phyloP scores from a whole-genome alignment of 495 filamentous ascomycete species.

The Jackrogersella minutella region DNA sequence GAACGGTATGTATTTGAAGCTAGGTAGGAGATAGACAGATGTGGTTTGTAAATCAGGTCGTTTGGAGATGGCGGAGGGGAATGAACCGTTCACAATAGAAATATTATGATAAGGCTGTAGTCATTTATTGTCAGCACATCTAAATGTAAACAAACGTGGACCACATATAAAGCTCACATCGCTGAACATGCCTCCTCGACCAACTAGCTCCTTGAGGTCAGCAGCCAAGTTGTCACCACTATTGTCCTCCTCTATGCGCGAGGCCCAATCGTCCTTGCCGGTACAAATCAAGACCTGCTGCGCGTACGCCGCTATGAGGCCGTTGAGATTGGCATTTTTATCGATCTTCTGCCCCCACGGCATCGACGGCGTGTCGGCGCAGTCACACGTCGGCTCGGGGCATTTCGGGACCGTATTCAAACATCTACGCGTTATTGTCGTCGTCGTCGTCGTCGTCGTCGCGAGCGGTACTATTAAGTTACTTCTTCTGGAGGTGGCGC shows the following conservation, averaged over 20 bases:
- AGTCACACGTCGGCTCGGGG: conserved; percentile 75
- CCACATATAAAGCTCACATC: conserved; percentile 68
- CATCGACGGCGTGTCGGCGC: conserved; percentile 68
- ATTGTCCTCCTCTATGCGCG: conserved; percentile 66
- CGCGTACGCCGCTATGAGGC: conserved; percentile 79
- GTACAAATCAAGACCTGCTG: conserved; percentile 87
- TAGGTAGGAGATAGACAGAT: conserved; percentile 77
- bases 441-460: background rate
- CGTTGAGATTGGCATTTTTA: conserved; percentile 68
- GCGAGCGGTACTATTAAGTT: background rate
- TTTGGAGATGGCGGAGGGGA: conserved; percentile 57
- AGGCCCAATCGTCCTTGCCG: conserved; percentile 81
- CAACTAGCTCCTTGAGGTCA: conserved; percentile 72
- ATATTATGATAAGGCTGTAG: conserved; percentile 80
- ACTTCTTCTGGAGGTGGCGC: conserved; percentile 12
- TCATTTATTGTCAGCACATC: conserved; percentile 33
- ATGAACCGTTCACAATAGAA: conserved; percentile 74
- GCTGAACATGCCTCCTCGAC: conserved; percentile 68
- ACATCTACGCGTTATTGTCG: conserved; percentile 27
- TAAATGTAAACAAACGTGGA: conserved; percentile 9
- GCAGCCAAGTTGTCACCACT: conserved; percentile 70
- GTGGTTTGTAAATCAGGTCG: conserved; percentile 56
- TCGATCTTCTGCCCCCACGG: conserved; percentile 81
- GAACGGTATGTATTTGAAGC: conserved; percentile 77
- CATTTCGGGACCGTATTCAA: conserved; percentile 67